phyloP scores from a whole-genome alignment of 495 filamentous ascomycete genomes.

The Hypomontagnella submonticulosa region DNA sequence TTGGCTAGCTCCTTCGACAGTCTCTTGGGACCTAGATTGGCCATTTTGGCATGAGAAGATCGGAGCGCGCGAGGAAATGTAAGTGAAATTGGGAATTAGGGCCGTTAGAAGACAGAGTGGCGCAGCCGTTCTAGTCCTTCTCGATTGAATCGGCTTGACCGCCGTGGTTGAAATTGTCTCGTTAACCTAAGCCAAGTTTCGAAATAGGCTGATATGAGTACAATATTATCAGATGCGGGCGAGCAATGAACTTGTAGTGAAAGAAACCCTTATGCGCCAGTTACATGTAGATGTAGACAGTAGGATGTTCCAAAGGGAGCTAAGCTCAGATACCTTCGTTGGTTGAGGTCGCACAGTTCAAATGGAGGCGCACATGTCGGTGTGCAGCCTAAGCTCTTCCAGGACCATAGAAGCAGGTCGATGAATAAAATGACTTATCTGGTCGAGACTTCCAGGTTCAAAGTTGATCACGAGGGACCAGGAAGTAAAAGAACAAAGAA shows the following conservation, averaged over 20 bases:
- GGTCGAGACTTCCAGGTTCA: background rate
- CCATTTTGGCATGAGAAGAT: constrained; percentile 46
- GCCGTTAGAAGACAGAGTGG: constrained; percentile 1
- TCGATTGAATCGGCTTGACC: background rate
- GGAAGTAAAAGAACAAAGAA: constrained; percentile 3
- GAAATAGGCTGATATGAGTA: constrained; percentile 25
- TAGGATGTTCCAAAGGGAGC: constrained; percentile 1
- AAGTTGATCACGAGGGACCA: constrained; percentile 16
- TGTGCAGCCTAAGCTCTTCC: constrained; percentile 12
- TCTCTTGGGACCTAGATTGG: constrained; percentile 60
- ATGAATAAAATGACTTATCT: constrained; percentile 5
- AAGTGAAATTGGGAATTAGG: constrained; percentile 7
- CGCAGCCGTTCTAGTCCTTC: constrained; percentile 6
- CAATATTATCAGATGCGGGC: constrained; percentile 9
- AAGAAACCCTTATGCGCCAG: constrained; percentile 6
- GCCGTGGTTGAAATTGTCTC: constrained; percentile 5
- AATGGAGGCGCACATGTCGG: constrained; percentile 24
- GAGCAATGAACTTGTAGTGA: constrained; percentile 3
- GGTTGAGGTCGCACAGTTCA: constrained; percentile 14
- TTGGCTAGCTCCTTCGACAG: constrained; percentile 64
- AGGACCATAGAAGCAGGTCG: constrained; percentile 5
- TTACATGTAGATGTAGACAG: background rate
- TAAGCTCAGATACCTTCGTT: constrained; percentile 8
- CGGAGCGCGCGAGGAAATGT: constrained; percentile 4
- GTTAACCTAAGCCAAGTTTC: constrained; percentile 5